Evolutionary conservation across 352 stramenopile species (phyloP).

Genomic region (Phytopythium chamaehyphon): DNA sequence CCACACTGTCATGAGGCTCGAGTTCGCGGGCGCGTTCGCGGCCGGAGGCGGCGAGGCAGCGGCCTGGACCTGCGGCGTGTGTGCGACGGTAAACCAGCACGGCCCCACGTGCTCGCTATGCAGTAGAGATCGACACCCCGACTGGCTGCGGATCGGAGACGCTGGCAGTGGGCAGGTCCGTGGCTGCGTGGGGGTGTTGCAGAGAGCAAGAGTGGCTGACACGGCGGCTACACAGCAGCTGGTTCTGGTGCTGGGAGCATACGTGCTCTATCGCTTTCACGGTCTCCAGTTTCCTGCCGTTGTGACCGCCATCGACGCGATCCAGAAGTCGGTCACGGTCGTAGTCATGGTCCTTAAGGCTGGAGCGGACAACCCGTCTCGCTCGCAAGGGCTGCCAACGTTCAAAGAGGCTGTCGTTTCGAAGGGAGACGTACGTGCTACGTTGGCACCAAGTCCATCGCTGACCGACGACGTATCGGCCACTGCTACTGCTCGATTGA

Average conservation of each 20-base stretch:
- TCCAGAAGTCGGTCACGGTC: constrained; percentile 13
- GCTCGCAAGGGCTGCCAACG: neutral
- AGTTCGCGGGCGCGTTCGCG: neutral
- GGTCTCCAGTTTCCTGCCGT: constrained; percentile 12
- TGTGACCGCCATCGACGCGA: constrained; percentile 20
- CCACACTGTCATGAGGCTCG: no score
- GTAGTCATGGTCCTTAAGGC: constrained; percentile 12
- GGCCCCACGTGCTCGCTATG: constrained; percentile 13
- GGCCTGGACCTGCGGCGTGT: constrained; percentile 17
- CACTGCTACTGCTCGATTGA: constrained; percentile 14
- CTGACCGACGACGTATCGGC: constrained; percentile 6
- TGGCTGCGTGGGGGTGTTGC: constrained; percentile 5
- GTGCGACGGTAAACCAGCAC: constrained; percentile 12
- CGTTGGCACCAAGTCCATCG: constrained; percentile 19
- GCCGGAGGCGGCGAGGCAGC: neutral
- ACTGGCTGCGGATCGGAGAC: constrained; percentile 24
- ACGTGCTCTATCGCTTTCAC: constrained; percentile 13
- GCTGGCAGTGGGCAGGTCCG: constrained; percentile 11
- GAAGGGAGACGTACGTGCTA: constrained; percentile 20
- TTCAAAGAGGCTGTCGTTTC: constrained; percentile 29
- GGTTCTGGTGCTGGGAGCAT: constrained; percentile 18
- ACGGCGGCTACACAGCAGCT: neutral
- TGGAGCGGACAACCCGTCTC: neutral
- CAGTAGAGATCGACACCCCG: constrained; percentile 11
- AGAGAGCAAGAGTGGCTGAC: neutral